Conservation (phyloP, 75 land plant species). For the Ceratopteris richardii region DNA sequence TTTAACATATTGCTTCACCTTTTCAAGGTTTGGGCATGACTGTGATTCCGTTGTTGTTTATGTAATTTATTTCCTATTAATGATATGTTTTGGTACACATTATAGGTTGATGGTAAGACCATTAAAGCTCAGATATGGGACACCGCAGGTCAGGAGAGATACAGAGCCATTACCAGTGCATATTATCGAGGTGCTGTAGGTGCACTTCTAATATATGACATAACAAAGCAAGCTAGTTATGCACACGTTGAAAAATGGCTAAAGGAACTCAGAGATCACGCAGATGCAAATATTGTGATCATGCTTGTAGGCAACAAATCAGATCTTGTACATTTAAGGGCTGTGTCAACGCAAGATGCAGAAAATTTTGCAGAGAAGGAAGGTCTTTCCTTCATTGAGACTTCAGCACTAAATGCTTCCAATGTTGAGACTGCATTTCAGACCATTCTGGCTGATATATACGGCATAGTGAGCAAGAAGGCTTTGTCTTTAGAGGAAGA, state of each 20-base stretch:
- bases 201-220: conserved; percentile 22
- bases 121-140: conserved; percentile 35
- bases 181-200: conserved; percentile 30
- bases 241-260: conserved; percentile 22
- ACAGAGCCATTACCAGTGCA: conserved; percentile 27
- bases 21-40: no score
- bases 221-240: conserved; percentile 16
- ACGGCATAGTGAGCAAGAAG: conserved; percentile 5
- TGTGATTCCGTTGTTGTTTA: no score
- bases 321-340: conserved; percentile 16
- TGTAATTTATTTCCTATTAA: no score
- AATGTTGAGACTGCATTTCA: conserved; percentile 24
- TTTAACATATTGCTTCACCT: no score
- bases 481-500: conserved; percentile 4
- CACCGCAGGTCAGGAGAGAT: conserved; percentile 33
- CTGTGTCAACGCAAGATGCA: conserved; percentile 19
- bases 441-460: conserved; percentile 9
- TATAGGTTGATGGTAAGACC: conserved; percentile 21
- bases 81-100: not conserved
- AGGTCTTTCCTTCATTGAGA: conserved; percentile 17
- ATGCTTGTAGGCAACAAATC: conserved; percentile 31
- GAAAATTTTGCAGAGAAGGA: conserved; percentile 15
- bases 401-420: conserved; percentile 14
- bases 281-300: conserved; percentile 24
- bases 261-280: conserved; percentile 23